phyloP scores from a whole-genome alignment of 176 grass and related monocot genomes.

The Chrysopogon serrulatus region DNA sequence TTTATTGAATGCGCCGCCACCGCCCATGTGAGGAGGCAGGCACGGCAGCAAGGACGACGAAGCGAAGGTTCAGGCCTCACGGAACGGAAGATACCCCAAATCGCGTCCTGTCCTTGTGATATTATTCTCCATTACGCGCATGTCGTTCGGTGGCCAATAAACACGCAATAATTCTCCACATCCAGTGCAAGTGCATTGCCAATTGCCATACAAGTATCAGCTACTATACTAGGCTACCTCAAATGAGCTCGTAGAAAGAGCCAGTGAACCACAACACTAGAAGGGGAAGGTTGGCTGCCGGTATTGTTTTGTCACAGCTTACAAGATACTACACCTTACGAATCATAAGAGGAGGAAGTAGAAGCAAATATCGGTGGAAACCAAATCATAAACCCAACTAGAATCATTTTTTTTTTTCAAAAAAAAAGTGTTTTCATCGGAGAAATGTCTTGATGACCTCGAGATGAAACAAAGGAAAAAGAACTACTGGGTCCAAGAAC shows the following conservation, averaged over 20 bases:
- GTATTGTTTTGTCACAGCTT: neutral
- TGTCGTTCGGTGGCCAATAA: neutral
- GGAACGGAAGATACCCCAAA: neutral
- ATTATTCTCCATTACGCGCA: slow-evolving; percentile 3
- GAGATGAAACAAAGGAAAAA: neutral
- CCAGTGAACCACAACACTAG: no score
- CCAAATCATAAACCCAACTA: neutral
- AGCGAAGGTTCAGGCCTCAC: neutral
- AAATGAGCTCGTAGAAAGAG: no score
- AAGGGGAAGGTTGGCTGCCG: neutral
- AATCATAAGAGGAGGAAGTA: neutral
- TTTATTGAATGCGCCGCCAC: neutral
- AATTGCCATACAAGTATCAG: neutral
- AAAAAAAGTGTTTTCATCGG: neutral
- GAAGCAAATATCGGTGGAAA: neutral
- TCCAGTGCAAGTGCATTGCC: neutral
- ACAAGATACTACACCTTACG: no score
- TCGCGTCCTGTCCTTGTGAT: neutral
- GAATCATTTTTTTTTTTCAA: neutral
- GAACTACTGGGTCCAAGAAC: neutral
- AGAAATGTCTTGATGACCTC: neutral
- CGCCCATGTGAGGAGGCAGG: neutral
- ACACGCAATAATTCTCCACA: neutral
- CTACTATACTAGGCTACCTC: neutral
- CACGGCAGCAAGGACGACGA: neutral